These are phyloP conservation scores for Colletotrichum godetiae DNA, from an alignment of 2,329 filamentous ascomycete genomes.

Conservation along the genomic window DNA sequence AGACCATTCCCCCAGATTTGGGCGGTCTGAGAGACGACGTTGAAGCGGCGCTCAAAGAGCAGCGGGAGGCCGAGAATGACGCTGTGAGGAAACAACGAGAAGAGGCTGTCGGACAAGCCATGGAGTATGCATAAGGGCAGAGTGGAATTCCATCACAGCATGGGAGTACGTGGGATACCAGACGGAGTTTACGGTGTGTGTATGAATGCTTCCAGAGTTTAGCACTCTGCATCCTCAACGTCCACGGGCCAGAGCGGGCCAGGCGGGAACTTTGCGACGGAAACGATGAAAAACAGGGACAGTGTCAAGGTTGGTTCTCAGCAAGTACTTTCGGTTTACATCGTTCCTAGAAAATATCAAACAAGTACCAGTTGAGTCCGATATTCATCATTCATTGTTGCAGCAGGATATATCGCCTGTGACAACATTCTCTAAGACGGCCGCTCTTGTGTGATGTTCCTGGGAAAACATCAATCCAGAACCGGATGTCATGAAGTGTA, in stretches of 20 bases:
- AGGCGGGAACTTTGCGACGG: neutral
- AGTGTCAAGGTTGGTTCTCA: too few species aligned
- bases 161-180: neutral
- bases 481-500: neutral
- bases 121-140: conserved; percentile 58
- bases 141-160: neutral
- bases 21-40: conserved; percentile 75
- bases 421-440: neutral
- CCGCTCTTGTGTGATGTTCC: neutral
- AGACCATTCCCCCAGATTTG: conserved; percentile 82
- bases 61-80: conserved; percentile 69
- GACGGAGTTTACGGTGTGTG: conserved; percentile 25
- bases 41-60: conserved; percentile 74
- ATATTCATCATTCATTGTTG: neutral
- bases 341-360: neutral
- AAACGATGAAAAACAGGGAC: too few species aligned
- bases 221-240: neutral
- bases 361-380: neutral
- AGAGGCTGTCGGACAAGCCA: conserved; percentile 66
- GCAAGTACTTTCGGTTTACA: neutral
- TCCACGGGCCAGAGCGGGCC: neutral
- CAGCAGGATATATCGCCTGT: neutral
- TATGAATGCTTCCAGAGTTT: conserved; percentile 4
- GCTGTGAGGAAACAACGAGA: conserved; percentile 63
- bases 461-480: neutral